Base-by-base conservation (phyloP, 1,139 yeast species). In the Candida sanyaensis region DNA sequence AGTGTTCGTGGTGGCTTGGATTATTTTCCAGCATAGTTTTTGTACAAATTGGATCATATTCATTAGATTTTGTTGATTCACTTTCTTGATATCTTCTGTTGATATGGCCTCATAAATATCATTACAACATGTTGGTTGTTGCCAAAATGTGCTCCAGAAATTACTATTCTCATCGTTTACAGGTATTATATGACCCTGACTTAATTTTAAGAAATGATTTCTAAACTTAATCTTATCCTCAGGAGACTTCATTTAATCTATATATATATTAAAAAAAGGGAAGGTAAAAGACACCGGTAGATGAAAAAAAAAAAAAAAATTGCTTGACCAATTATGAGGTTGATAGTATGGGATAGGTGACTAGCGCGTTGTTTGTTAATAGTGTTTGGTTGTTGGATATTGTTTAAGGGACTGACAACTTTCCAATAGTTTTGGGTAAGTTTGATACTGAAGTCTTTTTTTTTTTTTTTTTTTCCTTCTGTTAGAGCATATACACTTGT, bases 211-310 rank as follows among this genome's bases (percentile, higher is more conserved):
- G 55, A 90, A 78, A 55, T 84, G 89, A 57, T 77, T 77, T 62
- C 81, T 84, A 62, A 81, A 80, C 48, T 75, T 71, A 32, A 80
- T 68, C 56, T 78, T 85, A 26, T 92, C 88, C 50, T 88, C 95
- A 17, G 84, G 71, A 31, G 86, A 79, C 41, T 86, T 91, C 96
- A 88, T 88, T 33, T 44, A n/a, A 27, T 2, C 28, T 13, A 21
- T 17, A 17, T 17, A 24, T 4, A n/a, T n/a, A n/a, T n/a, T n/a
- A 42, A 11, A 10, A 6, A 32, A 27, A 38, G 12, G 32, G 13
- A 38, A 17, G 4, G 17, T n/a, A 26, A 37, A 37, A 26, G 21
- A 3, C 21, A 17, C 21, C 3, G 3, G 21, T 17, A 17, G 21
- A 17, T 17, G 21, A 17, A 17, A 3, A 17, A 17, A 17, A 17